phyloP scores from a whole-genome alignment of 441 rosid species.

The Geranium incanum region DNA sequence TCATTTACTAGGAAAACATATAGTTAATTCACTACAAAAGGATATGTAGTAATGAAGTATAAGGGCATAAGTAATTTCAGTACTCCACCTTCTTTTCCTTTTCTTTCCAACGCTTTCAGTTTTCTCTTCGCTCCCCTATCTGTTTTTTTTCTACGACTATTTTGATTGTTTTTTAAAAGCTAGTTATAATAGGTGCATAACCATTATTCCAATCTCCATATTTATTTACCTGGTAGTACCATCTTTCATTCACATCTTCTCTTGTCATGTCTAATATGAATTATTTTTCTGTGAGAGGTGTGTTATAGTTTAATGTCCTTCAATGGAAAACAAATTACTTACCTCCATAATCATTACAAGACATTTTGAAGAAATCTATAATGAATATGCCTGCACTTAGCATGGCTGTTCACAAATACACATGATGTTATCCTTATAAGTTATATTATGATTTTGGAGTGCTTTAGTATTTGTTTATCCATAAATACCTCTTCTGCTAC shows the following conservation, averaged over 20 bases:
- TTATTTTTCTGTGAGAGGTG: not conserved
- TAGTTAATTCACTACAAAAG: not conserved
- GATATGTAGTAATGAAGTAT: not conserved
- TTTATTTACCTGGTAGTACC: not conserved
- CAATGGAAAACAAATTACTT: not conserved
- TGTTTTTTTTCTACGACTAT: not conserved
- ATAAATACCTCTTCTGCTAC: constrained; percentile 20
- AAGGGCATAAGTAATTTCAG: not conserved
- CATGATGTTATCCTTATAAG: not conserved
- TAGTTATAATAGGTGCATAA: not conserved
- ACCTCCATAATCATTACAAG: not conserved
- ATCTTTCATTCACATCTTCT: not conserved
- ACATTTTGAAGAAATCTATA: not conserved
- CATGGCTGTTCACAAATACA: not conserved
- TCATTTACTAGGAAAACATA: not conserved
- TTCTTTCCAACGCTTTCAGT: not conserved
- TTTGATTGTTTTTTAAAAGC: not conserved
- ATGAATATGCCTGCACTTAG: not conserved
- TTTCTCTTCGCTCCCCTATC: not conserved
- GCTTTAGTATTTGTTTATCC: constrained; percentile 13
- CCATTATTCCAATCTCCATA: not conserved
- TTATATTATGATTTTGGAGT: not conserved
- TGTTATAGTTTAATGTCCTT: constrained; percentile 1
- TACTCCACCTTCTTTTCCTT: not conserved
- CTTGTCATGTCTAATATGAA: not conserved